phyloP scores from a whole-genome alignment of 306 rosid genomes.

The Comarum palustre region DNA sequence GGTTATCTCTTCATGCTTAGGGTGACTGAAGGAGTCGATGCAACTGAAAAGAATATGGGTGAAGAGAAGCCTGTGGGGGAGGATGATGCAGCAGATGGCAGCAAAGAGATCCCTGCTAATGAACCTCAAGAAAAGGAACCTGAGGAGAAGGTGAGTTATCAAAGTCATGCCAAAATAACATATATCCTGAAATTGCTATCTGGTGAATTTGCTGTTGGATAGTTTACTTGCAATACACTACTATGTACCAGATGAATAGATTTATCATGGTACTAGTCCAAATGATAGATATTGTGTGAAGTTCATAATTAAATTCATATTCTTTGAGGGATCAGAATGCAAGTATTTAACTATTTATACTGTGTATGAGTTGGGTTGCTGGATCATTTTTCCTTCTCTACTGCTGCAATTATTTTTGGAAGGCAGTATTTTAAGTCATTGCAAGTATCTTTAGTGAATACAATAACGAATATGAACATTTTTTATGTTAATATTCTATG shows the following conservation, averaged over 20 bases:
- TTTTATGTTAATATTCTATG: not conserved
- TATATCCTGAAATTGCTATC: not conserved
- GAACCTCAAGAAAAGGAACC: slow-evolving; percentile 78
- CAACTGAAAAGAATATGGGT: slow-evolving; percentile 54
- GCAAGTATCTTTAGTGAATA: not conserved
- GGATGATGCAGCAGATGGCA: slow-evolving; percentile 45
- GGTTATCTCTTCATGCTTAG: slow-evolving; percentile 24
- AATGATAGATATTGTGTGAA: not conserved
- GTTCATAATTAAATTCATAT: not conserved
- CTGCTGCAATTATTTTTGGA: not conserved
- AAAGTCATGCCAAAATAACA: not conserved
- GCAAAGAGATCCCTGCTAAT: slow-evolving; percentile 50
- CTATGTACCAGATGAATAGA: not conserved
- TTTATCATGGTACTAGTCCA: not conserved
- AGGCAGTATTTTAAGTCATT: not conserved
- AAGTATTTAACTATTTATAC: not conserved
- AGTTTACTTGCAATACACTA: not conserved
- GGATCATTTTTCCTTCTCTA: not conserved
- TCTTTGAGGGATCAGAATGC: not conserved
- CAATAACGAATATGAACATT: not conserved
- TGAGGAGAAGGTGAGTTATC: slow-evolving; percentile 63
- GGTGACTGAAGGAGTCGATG: slow-evolving; percentile 54
- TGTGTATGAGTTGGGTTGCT: not conserved
- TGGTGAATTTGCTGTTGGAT: not conserved
- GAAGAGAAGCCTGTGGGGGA: slow-evolving; percentile 76